A percentile compares a stretch with the other conserved stretches of the same genome.
These are phyloP conservation scores for Euphorbia tirucalli DNA, from an alignment of 345 rosid species.

Conservation along the genomic window DNA sequence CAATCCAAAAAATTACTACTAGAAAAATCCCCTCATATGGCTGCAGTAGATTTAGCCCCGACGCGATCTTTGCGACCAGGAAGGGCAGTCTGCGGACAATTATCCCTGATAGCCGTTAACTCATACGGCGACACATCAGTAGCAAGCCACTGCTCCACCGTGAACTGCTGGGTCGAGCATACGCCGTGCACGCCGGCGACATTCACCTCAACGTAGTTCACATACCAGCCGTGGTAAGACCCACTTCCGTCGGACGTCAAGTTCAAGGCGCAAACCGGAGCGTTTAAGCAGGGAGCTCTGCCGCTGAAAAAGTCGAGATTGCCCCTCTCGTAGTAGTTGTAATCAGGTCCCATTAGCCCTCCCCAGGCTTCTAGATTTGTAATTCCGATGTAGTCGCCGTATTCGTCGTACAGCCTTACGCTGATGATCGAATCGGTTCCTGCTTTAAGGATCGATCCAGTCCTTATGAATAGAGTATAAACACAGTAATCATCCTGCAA, in stretches of 20 bases:
- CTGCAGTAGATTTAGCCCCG: not conserved
- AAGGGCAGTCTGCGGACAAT: conserved; percentile 22
- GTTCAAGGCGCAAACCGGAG: conserved; percentile 63
- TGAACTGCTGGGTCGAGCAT: conserved; percentile 56
- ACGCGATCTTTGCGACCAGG: no score
- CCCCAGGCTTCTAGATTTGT: conserved; percentile 66
- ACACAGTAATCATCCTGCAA: conserved; percentile 45
- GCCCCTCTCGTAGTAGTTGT: conserved; percentile 89
- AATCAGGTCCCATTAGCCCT: conserved; percentile 64
- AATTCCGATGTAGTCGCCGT: conserved; percentile 47
- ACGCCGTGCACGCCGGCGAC: conserved; percentile 52
- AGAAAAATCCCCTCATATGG: not conserved
- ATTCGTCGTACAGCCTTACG: conserved; percentile 43
- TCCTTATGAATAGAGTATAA: conserved; percentile 63
- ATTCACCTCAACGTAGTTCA: conserved; percentile 77
- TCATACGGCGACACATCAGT: conserved; percentile 58
- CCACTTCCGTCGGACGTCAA: conserved; percentile 81
- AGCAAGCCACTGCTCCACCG: conserved; percentile 93
- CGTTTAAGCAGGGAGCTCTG: conserved; percentile 48
- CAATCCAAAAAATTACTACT: no score
- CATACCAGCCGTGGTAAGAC: conserved; percentile 76
- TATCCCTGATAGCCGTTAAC: conserved; percentile 49
- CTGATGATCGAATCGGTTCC: conserved; percentile 76
- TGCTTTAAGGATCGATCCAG: conserved; percentile 76
- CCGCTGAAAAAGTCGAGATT: conserved; percentile 90